Base-by-base conservation (phyloP, 2,329 filamentous ascomycete species). In the Seiridium unicorne region DNA sequence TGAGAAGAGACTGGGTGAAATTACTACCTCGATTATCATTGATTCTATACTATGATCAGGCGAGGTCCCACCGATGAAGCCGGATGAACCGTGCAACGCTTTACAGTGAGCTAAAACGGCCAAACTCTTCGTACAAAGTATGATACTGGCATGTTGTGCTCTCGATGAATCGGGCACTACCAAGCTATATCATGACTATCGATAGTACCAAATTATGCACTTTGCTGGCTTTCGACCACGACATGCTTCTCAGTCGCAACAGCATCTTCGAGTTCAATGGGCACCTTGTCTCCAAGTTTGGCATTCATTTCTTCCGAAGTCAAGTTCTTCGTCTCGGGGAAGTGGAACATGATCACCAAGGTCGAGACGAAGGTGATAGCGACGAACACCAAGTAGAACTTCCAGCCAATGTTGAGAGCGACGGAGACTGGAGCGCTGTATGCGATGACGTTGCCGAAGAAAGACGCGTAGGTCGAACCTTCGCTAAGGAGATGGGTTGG, bases 371-470 rank as follows among this genome's bases (percentile, higher is more conserved):
- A 76, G 58, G 82, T 74, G 60, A 74, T 71, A 46, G 80, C 44
- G 9, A 71, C 77, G 66, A 79, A 83, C 42, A 83, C 74, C 36
- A 84, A 77, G 69, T 81, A 83, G 70, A 81, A 83, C 61, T 73
- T 70, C 71, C 79, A 85, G 13, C 78, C 78, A 60, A 87, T 84
- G 57, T 76, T 72, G 53, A 82, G 77, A 10, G 79, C 80, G 8
- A 81, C 74, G 3, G 77, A 78, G 0, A 64, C 44, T 18, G 62
- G 63, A 2, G 63, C 59, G 13, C 60, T 64, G 44, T 66, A 69
- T 6, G 64, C 67, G 34, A 72, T 61, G 7, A 66, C 59, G 44
- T 63, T 65, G 34, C 55, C 63, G 44, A 69, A 72, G 63, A 72
- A 71, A 11, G 63, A 65, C 11, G 62, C 62, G 54, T 64, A 66